These are phyloP conservation scores for Saussurea involucrata DNA, from an alignment of 129 eudicot genomes.

Conservation along the genomic window DNA sequence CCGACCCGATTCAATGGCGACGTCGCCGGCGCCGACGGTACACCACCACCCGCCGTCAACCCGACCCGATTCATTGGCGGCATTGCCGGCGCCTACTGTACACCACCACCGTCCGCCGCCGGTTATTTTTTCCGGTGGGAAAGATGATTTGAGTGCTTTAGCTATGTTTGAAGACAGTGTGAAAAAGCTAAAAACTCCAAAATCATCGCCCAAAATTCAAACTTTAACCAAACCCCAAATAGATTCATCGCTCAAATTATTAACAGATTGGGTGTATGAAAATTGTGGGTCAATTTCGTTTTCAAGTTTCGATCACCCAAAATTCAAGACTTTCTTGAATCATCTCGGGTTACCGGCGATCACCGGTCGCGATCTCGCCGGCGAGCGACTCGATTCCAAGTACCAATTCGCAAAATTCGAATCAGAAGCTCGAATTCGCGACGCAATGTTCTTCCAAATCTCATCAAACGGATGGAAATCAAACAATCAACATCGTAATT, in stretches of 20 bases:
- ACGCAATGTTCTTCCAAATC: constrained; percentile 84
- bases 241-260: constrained; percentile 55
- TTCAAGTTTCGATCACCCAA: constrained; percentile 72
- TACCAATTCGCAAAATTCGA: constrained; percentile 54
- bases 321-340: constrained; percentile 63
- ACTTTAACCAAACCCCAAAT: constrained; percentile 60
- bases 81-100: constrained; percentile 26
- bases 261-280: constrained; percentile 83
- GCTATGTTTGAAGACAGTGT: constrained; percentile 93
- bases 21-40: constrained; percentile 13
- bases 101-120: neutral
- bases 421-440: constrained; percentile 70
- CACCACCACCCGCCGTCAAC: constrained; percentile 33
- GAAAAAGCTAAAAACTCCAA: constrained; percentile 79
- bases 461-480: constrained; percentile 75
- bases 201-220: constrained; percentile 46
- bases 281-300: constrained; percentile 69
- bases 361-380: constrained; percentile 45
- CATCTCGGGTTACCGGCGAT: constrained; percentile 70
- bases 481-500: constrained; percentile 15
- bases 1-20: constrained; percentile 30
- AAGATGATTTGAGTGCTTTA: constrained; percentile 76
- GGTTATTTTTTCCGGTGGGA: constrained; percentile 56
- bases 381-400: constrained; percentile 60
- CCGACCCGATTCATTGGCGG: too few relatives aligned